Evolutionary conservation across 768 basidiomycete species (phyloP).

Genomic region (Tylopilus subfusipes): DNA sequence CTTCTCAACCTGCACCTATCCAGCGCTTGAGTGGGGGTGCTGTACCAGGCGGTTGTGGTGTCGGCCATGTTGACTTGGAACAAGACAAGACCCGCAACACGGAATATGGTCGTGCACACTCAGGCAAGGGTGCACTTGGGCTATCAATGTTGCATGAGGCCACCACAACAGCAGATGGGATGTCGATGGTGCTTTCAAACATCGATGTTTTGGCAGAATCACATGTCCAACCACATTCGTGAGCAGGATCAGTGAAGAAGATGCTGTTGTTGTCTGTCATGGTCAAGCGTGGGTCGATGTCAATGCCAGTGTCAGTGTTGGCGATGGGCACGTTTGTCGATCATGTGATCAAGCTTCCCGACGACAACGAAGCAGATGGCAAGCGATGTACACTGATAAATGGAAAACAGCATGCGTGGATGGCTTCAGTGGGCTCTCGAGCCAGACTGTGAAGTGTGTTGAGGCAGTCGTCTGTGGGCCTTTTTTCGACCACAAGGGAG

Average conservation of each 20-base stretch:
- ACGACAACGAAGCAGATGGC: conserved; percentile 1
- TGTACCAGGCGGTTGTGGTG: conserved; percentile 29
- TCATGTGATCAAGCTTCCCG: conserved; percentile 23
- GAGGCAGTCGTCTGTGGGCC: conserved; percentile 1
- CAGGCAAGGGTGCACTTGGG: too few species aligned
- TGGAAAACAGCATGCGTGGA: background rate
- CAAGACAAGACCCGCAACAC: conserved; percentile 21
- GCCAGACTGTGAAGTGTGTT: background rate
- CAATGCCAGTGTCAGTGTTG: background rate
- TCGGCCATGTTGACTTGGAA: conserved; percentile 23
- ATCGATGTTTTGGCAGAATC: background rate
- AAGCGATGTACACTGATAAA: background rate
- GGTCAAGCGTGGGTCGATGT: background rate
- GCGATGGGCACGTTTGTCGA: conserved; percentile 17
- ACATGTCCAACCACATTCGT: conserved; percentile 1
- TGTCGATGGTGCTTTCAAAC: background rate
- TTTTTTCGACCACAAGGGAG: background rate
- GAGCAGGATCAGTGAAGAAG: conserved; percentile 7
- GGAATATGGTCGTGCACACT: conserved; percentile 4
- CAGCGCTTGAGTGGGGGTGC: conserved; percentile 19
- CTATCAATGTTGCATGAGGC: background rate
- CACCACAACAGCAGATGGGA: background rate
- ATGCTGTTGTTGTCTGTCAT: conserved; percentile 2
- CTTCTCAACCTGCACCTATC: conserved; percentile 3
- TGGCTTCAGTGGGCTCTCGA: background rate